phyloP scores from a whole-genome alignment of 169 alveolate species.

The Plasmodium sp. region DNA sequence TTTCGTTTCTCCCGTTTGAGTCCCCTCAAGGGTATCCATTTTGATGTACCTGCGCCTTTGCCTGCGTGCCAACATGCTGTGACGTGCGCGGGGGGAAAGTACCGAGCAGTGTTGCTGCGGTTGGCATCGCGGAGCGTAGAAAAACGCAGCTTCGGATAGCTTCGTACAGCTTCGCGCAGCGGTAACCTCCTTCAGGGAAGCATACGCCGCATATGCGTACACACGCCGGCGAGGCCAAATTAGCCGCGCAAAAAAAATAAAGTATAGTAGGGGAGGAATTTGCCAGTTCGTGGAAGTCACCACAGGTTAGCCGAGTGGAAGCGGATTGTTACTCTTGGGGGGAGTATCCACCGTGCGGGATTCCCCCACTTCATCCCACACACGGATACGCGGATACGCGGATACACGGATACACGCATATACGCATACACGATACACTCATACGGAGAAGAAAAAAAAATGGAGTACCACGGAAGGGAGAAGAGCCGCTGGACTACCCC shows the following conservation, averaged over 20 bases:
- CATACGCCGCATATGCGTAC: not conserved
- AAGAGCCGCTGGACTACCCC: not conserved
- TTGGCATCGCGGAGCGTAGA: not conserved
- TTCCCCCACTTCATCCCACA: not conserved
- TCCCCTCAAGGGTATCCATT: not conserved
- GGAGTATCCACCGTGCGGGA: not conserved
- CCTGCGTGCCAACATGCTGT: not conserved
- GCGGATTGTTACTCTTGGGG: not conserved
- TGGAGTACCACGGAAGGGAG: conserved; percentile 15
- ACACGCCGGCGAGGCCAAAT: not conserved
- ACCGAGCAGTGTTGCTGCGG: not conserved
- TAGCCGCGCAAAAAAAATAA: not conserved
- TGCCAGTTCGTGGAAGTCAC: not conserved
- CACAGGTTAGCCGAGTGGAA: not conserved
- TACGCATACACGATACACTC: not conserved
- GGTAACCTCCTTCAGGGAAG: not conserved
- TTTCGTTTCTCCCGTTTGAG: not conserved
- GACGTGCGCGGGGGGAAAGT: not conserved
- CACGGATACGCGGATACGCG: not conserved
- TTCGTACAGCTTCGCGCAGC: not conserved
- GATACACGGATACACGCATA: not conserved
- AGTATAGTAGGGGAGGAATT: not conserved
- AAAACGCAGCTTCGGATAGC: too few species aligned
- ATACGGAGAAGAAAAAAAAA: not conserved
- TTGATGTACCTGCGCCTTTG: not conserved